Percentiles rank a stretch among this genome's conserved stretches.
Evolutionary conservation across 2,329 filamentous ascomycete species (phyloP).

Genomic region (Chaetomiaceae sp.): DNA sequence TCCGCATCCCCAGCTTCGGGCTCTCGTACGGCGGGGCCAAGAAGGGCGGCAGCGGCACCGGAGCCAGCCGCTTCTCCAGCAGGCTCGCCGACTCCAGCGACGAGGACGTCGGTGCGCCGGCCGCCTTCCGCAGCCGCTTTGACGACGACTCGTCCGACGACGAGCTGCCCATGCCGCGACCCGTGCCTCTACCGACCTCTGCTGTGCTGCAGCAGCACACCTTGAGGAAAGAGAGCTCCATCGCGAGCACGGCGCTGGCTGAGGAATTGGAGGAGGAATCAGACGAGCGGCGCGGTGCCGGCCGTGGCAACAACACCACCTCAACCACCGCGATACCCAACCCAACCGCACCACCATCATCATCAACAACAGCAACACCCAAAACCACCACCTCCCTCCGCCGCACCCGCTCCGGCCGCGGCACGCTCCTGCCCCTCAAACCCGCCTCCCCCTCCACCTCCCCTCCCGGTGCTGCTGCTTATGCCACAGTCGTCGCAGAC

Average conservation of each 20-base stretch:
- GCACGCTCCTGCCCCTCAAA: slow-evolving; percentile 26
- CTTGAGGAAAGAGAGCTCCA: slow-evolving; percentile 15
- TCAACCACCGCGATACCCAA: no score
- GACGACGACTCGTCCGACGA: slow-evolving; percentile 68
- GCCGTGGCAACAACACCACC: no score
- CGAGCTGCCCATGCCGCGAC: slow-evolving; percentile 34
- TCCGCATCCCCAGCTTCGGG: slow-evolving; percentile 40
- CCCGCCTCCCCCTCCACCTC: slow-evolving; percentile 9
- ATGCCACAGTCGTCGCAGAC: slow-evolving; percentile 23
- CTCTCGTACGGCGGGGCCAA: slow-evolving; percentile 32
- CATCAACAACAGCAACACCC: not conserved
- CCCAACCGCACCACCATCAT: slow-evolving; percentile 30
- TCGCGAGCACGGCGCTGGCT: slow-evolving; percentile 33
- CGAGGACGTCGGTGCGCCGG: slow-evolving; percentile 36
- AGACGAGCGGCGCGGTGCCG: slow-evolving; percentile 53
- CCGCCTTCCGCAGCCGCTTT: slow-evolving; percentile 53
- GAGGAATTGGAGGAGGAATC: slow-evolving; percentile 44
- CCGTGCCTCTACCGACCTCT: slow-evolving; percentile 11
- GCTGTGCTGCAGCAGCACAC: not conserved
- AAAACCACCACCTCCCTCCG: slow-evolving; percentile 26
- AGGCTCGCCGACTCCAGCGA: slow-evolving; percentile 60
- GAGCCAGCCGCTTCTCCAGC: slow-evolving; percentile 36
- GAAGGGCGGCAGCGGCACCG: slow-evolving; percentile 14
- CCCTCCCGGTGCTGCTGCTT: slow-evolving; percentile 1
- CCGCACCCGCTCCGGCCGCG: slow-evolving; percentile 38